phyloP scores from a whole-genome alignment of 208 protist species.

The Crithidia expoeki region DNA sequence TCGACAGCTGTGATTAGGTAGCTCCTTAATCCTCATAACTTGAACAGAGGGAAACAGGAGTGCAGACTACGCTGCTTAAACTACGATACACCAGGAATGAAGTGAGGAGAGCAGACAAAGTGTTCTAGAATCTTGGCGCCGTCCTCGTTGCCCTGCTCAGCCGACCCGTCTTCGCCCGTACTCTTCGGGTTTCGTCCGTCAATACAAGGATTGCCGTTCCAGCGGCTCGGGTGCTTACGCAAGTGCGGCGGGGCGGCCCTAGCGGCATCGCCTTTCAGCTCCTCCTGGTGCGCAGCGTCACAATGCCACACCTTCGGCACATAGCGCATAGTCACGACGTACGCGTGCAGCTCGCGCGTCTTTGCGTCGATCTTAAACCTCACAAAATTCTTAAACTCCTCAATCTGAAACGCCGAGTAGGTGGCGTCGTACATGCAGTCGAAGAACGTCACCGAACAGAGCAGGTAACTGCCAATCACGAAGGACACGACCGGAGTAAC shows the following conservation, averaged over 20 bases:
- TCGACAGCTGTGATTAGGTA: too few species aligned
- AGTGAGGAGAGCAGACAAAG: slow-evolving; percentile 59
- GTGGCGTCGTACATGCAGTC: slow-evolving; percentile 77
- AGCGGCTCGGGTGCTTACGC: slow-evolving; percentile 63
- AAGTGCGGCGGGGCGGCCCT: slow-evolving; percentile 65
- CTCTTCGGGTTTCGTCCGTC: not conserved
- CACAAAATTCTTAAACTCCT: slow-evolving; percentile 85
- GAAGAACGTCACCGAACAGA: slow-evolving; percentile 69
- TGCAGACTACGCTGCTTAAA: not conserved
- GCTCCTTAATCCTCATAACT: too few species aligned
- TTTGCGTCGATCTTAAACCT: slow-evolving; percentile 63
- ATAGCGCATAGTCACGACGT: slow-evolving; percentile 59
- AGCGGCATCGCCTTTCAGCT: slow-evolving; percentile 28
- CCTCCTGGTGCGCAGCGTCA: slow-evolving; percentile 48
- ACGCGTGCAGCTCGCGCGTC: slow-evolving; percentile 65
- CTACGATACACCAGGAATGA: slow-evolving; percentile 1
- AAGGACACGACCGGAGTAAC: slow-evolving; percentile 82
- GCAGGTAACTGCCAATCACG: slow-evolving; percentile 76
- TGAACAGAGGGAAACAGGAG: too few species aligned
- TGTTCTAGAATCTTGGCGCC: slow-evolving; percentile 50
- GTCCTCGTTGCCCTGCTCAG: slow-evolving; percentile 14
- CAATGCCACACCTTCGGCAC: slow-evolving; percentile 76
- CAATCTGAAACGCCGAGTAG: slow-evolving; percentile 89
- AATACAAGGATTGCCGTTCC: slow-evolving; percentile 35
- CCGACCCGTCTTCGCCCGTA: not conserved